Evolutionary conservation across 441 rosid genomes (phyloP).

Genomic region (Melastoma candidum): DNA sequence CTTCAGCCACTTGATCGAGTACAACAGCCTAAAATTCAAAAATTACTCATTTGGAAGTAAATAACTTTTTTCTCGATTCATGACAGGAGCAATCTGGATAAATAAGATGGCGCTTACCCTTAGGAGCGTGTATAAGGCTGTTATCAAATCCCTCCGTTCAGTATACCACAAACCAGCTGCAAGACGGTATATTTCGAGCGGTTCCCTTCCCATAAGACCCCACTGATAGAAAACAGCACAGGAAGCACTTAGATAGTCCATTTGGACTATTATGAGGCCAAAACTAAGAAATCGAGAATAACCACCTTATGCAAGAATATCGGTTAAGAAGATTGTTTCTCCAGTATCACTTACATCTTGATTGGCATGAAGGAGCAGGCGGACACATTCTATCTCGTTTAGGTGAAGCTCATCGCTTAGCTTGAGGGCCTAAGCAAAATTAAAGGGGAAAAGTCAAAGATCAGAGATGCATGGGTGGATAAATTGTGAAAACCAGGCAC

Average conservation of each 20-base stretch:
- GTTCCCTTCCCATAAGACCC: slow-evolving; percentile 82
- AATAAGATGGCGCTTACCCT: slow-evolving; percentile 36
- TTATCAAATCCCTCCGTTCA: slow-evolving; percentile 74
- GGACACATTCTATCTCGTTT: slow-evolving; percentile 81
- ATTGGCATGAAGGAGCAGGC: slow-evolving; percentile 75
- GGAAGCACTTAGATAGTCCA: neutral
- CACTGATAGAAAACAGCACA: slow-evolving; percentile 35
- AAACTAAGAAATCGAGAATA: neutral
- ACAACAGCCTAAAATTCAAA: slow-evolving; percentile 66
- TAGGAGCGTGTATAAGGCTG: slow-evolving; percentile 64
- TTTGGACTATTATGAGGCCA: neutral
- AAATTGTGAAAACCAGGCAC: slow-evolving; percentile 7
- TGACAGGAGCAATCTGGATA: slow-evolving; percentile 8
- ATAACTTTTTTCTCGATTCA: slow-evolving; percentile 11
- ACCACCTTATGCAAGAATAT: neutral
- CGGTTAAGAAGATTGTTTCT: slow-evolving; percentile 9
- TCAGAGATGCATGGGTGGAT: neutral
- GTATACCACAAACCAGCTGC: slow-evolving; percentile 95
- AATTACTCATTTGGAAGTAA: neutral
- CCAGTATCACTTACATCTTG: slow-evolving; percentile 51
- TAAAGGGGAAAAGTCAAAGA: neutral
- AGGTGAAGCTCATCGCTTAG: slow-evolving; percentile 89
- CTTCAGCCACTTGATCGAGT: slow-evolving; percentile 77
- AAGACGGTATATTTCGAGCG: slow-evolving; percentile 72
- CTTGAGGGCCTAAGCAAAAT: slow-evolving; percentile 46